phyloP scores from a whole-genome alignment of 2,329 filamentous ascomycete genomes.

The Ceratocystis albifundus region DNA sequence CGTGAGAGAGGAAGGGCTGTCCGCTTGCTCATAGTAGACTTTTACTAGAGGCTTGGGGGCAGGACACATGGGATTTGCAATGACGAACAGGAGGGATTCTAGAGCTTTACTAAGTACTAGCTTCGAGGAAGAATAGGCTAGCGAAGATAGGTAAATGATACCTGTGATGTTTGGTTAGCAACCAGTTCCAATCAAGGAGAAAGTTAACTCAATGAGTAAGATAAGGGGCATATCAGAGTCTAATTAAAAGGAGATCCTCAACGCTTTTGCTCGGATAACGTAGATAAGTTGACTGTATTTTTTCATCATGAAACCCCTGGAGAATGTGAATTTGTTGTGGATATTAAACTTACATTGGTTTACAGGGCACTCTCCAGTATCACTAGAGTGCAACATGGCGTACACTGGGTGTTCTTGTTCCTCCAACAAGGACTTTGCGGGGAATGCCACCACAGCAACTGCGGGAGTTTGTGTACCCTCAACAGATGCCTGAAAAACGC shows the following conservation, averaged over 20 bases:
- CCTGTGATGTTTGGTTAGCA: conserved; percentile 29
- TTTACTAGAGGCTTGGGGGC: conserved; percentile 37
- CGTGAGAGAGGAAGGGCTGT: conserved; percentile 26
- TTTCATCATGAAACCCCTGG: conserved; percentile 66
- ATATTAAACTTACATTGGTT: conserved; percentile 69
- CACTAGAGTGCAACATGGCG: conserved; percentile 66
- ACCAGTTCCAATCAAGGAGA: conserved; percentile 23
- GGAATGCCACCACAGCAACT: conserved; percentile 58
- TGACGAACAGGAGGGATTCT: conserved; percentile 32
- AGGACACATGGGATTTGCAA: conserved; percentile 15
- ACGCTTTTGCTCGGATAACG: conserved; percentile 88
- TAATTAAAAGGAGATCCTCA: conserved; percentile 61
- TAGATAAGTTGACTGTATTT: conserved; percentile 80
- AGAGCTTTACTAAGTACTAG: conserved; percentile 34
- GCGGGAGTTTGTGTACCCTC: conserved; percentile 69
- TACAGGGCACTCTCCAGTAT: conserved; percentile 79
- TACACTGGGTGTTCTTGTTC: conserved; percentile 41
- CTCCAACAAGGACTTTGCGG: conserved; percentile 38
- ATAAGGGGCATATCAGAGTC: conserved; percentile 59
- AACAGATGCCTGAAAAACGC: conserved; percentile 56
- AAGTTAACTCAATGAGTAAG: conserved; percentile 23
- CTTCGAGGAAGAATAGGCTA: conserved; percentile 30
- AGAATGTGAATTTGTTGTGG: conserved; percentile 22
- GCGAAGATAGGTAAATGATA: conserved; percentile 34
- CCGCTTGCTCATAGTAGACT: conserved; percentile 45